Percentiles rank a stretch among this genome's conserved stretches.
Conservation (phyloP, 2,329 filamentous ascomycete species). For the Leptographium procerum region DNA sequence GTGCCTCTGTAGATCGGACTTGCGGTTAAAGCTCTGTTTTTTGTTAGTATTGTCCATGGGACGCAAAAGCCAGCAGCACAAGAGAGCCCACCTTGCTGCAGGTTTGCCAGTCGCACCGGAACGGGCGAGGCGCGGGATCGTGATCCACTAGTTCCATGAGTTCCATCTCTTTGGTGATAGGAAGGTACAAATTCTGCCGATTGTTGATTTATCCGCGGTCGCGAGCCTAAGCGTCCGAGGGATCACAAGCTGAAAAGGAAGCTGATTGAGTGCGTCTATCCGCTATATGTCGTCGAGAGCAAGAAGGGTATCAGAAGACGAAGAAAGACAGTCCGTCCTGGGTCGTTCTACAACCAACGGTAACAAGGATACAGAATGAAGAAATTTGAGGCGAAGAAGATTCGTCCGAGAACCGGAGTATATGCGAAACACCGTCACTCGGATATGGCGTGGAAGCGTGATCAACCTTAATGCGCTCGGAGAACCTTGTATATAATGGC, state of each 20-base stretch:
- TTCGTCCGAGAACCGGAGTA: not conserved
- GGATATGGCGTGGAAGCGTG: conserved; percentile 9
- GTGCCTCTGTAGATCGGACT: conserved; percentile 59
- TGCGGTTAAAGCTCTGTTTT: conserved; percentile 58
- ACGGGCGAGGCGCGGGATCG: conserved; percentile 50
- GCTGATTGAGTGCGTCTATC: not conserved
- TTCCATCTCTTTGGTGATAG: conserved; percentile 36
- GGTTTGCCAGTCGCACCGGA: conserved; percentile 51
- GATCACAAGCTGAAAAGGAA: not conserved
- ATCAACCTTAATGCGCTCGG: conserved; percentile 15
- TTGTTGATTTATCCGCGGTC: not conserved
- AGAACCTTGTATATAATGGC: conserved; percentile 5
- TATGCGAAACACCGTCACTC: conserved; percentile 9
- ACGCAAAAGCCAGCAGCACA: not conserved
- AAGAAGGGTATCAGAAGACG: not conserved
- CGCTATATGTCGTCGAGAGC: not conserved
- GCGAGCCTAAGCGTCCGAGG: conserved; percentile 2
- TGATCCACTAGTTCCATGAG: conserved; percentile 54
- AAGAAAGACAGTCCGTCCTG: not conserved
- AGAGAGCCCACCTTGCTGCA: conserved; percentile 44
- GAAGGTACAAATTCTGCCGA: not conserved
- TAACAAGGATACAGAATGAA: not conserved
- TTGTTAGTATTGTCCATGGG: not conserved
- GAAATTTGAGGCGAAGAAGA: not conserved
- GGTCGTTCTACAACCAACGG: conserved; percentile 5